Evolutionary conservation across 2,329 filamentous ascomycete species (phyloP), one percentile per base, ranked within the genome.

Genomic region (Myriosclerotinia curreyana): DNA sequence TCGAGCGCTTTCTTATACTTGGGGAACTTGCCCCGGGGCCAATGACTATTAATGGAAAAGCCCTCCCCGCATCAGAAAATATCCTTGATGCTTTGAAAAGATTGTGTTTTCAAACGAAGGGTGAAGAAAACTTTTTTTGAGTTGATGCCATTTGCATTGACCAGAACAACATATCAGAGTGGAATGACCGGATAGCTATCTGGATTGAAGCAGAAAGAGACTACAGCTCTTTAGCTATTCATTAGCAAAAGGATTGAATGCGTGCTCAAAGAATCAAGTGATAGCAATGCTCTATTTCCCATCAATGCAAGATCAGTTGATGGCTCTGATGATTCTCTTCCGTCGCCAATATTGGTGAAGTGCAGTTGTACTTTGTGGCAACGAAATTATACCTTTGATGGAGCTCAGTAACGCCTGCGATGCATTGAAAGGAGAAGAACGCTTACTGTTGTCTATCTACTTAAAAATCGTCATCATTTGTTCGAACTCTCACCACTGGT

Each of bases 341-440:
- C 70, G 75, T 56, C 69, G 77, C 11, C 68, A 70, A 2, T 80
- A 78, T 74, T 78, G 78, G 65, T 75, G 73, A 36, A 66, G 68
- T 4, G 75, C 75, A 6, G 70, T 66, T 5, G 69, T 81, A 0
- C 74, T 76, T 53, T 79, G 78, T 66, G 78, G 78, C 1, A 46
- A 65, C 0, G 71, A 77, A 5, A 60, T 60, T 1, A 74, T 79
- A 6, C 53, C 68, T 1, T 79, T 78, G 77, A 63, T 68, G 6
- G 69, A 76, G 1, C 75, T 80, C 31, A 64, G 72, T 22, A 64
- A 50, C 11, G 66, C 69, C 3, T 70, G 68, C 55, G 67, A 70
- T 48, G 64, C 69, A 12, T 42, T 72, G 3, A 65, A 63, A 42
- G 31, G 50, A 34, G 65, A 69, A 14, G 65, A 67, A 34, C 22